Evolutionary conservation across 1,139 yeast species (phyloP).

Genomic region (Debaryomycetaceae sp.): DNA sequence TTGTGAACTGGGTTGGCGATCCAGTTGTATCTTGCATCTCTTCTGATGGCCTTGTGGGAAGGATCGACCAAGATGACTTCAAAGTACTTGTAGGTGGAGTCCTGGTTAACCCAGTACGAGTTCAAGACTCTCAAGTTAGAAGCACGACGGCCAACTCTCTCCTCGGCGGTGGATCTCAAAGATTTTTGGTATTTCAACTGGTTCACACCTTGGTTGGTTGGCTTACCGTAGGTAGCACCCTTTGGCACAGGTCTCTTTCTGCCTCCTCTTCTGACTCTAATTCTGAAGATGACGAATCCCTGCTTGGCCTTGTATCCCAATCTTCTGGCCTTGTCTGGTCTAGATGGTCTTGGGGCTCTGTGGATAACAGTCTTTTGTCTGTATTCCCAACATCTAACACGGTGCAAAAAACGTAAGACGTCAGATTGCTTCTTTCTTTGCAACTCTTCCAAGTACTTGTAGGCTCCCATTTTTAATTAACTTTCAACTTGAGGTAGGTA

Average conservation of each 20-base stretch:
- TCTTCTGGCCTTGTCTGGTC: constrained; percentile 99
- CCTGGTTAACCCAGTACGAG: constrained; percentile 99
- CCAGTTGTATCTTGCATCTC: constrained; percentile 99
- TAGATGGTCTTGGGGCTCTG: constrained; percentile 98
- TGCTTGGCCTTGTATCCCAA: constrained; percentile 99
- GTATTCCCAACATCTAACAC: constrained; percentile 99
- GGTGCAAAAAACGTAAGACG: constrained; percentile 96
- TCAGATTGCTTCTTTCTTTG: constrained; percentile 99
- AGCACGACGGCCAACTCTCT: constrained; percentile 99
- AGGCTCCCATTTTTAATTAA: constrained; percentile 83
- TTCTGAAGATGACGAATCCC: constrained; percentile 97
- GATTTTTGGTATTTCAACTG: constrained; percentile 99
- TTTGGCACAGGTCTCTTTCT: constrained; percentile 99
- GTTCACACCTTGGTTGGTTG: constrained; percentile 99
- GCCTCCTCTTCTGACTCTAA: constrained; percentile 99
- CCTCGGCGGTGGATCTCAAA: constrained; percentile 97
- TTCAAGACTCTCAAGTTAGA: constrained; percentile 98
- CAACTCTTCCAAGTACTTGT: constrained; percentile 98
- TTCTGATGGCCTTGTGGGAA: constrained; percentile 97
- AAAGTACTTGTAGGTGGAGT: constrained; percentile 98
- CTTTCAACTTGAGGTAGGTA: neutral
- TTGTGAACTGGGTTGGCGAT: constrained; percentile 99
- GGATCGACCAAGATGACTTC: constrained; percentile 98
- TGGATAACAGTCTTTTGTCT: constrained; percentile 98
- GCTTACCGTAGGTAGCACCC: constrained; percentile 99